Conservation (phyloP, 2,329 filamentous ascomycete genomes). For the Hypoxylon sp. region DNA sequence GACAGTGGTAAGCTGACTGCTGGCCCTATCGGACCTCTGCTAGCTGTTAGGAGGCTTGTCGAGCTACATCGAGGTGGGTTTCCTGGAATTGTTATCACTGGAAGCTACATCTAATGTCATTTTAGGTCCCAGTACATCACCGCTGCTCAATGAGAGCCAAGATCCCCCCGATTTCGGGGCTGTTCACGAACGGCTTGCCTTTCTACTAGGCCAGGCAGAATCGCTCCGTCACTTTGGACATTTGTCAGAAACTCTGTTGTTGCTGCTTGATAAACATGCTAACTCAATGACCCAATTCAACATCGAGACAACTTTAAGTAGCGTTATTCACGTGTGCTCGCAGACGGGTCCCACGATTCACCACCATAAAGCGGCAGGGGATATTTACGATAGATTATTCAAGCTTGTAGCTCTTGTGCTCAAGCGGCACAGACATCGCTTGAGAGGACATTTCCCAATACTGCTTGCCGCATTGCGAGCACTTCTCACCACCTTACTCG, state of each 20-base stretch:
- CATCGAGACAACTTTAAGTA: constrained; percentile 67
- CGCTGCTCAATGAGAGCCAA: constrained; percentile 24
- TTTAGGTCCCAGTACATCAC: constrained; percentile 31
- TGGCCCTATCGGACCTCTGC: constrained; percentile 46
- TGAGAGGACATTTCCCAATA: constrained; percentile 74
- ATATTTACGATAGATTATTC: constrained; percentile 65
- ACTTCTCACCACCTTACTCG: constrained; percentile 69
- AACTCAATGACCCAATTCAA: constrained; percentile 71
- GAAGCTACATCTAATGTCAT: constrained; percentile 36
- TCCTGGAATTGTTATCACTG: neutral
- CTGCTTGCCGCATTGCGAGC: constrained; percentile 68
- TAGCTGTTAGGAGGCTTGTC: constrained; percentile 49
- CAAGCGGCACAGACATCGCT: constrained; percentile 71
- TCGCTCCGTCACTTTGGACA: constrained; percentile 52
- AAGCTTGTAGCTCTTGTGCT: constrained; percentile 70
- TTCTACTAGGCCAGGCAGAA: constrained; percentile 43
- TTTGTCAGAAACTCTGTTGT: constrained; percentile 50
- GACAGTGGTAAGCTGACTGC: constrained; percentile 40
- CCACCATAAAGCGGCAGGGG: constrained; percentile 52
- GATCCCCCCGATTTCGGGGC: constrained; percentile 47
- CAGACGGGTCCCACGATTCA: constrained; percentile 45
- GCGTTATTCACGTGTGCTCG: constrained; percentile 58
- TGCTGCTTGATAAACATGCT: constrained; percentile 66
- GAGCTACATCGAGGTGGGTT: constrained; percentile 47
- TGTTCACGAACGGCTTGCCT: constrained; percentile 48